Percentiles rank a stretch among this genome's conserved stretches.
Conservation (phyloP, 108 stramenopile species). For the Parmales sp. region DNA sequence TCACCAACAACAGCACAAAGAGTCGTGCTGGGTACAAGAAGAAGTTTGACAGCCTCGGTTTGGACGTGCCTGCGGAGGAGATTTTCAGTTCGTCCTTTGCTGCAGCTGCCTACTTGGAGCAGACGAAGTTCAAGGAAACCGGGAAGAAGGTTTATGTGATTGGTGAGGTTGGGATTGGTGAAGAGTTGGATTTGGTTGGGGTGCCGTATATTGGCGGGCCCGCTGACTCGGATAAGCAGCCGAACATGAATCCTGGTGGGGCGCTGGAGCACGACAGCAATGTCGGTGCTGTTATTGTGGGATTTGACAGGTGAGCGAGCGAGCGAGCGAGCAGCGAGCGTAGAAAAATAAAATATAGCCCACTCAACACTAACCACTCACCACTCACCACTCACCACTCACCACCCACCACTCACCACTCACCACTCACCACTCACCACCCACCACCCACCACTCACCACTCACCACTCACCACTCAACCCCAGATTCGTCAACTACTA, state of each 20-base stretch:
- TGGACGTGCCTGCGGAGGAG: slow-evolving; percentile 78
- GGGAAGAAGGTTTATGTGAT: slow-evolving; percentile 95
- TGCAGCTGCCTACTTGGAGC: slow-evolving; percentile 93
- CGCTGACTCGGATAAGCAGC: slow-evolving; percentile 62
- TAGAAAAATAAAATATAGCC: too few relatives aligned
- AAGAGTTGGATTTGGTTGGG: slow-evolving; percentile 88
- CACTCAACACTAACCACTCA: too few relatives aligned
- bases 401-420: too few relatives aligned
- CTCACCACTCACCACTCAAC: too few relatives aligned
- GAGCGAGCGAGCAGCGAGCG: too few relatives aligned
- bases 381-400: too few relatives aligned
- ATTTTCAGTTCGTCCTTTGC: slow-evolving; percentile 90
- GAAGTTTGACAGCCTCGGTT: slow-evolving; percentile 83
- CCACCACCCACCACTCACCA: too few relatives aligned
- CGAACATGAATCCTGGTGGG: slow-evolving; percentile 78
- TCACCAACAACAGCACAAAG: slow-evolving; percentile 97
- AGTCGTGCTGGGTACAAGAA: slow-evolving; percentile 80
- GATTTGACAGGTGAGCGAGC: slow-evolving; percentile 90
- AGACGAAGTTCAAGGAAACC: slow-evolving; percentile 82
- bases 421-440: too few relatives aligned
- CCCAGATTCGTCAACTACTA: slow-evolving; percentile 90
- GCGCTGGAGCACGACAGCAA: slow-evolving; percentile 72
- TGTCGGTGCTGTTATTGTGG: slow-evolving; percentile 89
- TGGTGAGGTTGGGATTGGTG: slow-evolving; percentile 89
- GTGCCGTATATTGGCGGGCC: slow-evolving; percentile 91